Conservation (phyloP, 163 green algal species). For the Coccomyxa subellipsoidea region DNA sequence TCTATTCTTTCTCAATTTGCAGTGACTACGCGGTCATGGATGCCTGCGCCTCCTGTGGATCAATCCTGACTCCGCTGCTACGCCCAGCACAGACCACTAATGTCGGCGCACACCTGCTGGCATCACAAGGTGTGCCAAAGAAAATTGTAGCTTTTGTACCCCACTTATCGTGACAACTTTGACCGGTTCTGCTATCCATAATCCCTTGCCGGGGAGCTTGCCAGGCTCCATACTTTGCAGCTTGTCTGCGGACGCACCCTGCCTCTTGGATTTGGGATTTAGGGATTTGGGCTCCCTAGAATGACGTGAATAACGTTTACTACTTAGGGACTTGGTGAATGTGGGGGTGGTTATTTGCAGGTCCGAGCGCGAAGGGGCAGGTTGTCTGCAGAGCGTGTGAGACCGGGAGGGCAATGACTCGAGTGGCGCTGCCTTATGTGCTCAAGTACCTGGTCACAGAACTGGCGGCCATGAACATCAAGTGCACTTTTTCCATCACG, state of each 20-base stretch:
- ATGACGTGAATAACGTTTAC: not conserved
- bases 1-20: no score
- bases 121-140: not conserved
- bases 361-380: not conserved
- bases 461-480: slow-evolving; percentile 98
- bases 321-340: not conserved
- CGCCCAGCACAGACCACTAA: not conserved
- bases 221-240: no score
- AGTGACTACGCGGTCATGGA: slow-evolving; percentile 79
- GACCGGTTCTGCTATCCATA: not conserved
- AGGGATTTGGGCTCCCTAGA: no score
- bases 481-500: slow-evolving; percentile 62
- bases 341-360: not conserved
- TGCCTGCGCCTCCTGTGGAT: slow-evolving; percentile 83
- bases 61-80: slow-evolving; percentile 61
- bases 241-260: no score
- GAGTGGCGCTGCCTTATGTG: slow-evolving; percentile 91
- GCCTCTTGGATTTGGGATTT: no score
- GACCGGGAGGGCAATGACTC: slow-evolving; percentile 62
- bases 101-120: not conserved
- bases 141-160: not conserved
- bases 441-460: slow-evolving; percentile 93
- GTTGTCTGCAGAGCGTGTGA: slow-evolving; percentile 74
- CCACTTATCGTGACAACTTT: not conserved
- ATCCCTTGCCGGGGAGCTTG: not conserved